A percentile compares a stretch with the other conserved stretches of the same genome.
These are phyloP conservation scores for Casuarina cunninghamiana DNA, from an alignment of 306 rosid species.

Conservation along the genomic window DNA sequence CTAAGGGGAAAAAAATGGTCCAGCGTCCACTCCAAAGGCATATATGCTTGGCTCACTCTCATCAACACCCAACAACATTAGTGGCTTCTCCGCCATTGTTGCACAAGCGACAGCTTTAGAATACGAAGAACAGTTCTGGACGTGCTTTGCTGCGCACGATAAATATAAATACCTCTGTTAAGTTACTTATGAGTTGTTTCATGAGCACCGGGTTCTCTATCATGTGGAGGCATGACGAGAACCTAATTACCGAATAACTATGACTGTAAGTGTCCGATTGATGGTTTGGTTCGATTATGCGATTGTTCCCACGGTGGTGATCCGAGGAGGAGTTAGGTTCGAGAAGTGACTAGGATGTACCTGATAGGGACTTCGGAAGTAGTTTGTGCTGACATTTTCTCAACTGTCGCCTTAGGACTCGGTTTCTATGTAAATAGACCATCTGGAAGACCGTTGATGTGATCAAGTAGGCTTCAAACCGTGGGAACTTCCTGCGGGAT, in stretches of 20 bases:
- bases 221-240: neutral
- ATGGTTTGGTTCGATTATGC: neutral
- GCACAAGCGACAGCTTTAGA: neutral
- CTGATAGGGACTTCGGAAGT: neutral
- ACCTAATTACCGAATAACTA: no score
- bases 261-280: no score
- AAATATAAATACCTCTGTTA: neutral
- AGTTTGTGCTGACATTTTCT: neutral
- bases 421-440: neutral
- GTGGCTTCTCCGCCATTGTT: conserved; percentile 35
- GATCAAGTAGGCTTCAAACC: no score
- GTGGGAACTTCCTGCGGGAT: neutral
- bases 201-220: neutral
- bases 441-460: no score
- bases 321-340: neutral
- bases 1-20: conserved; percentile 30
- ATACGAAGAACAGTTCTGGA: neutral
- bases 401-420: neutral
- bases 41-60: conserved; percentile 40
- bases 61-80: conserved; percentile 36
- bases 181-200: neutral
- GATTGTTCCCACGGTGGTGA: neutral
- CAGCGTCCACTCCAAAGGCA: conserved; percentile 45
- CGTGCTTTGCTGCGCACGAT: neutral
- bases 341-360: neutral